phyloP scores from a whole-genome alignment of 2,329 filamentous ascomycete species.

The Hysterium pulicare region DNA sequence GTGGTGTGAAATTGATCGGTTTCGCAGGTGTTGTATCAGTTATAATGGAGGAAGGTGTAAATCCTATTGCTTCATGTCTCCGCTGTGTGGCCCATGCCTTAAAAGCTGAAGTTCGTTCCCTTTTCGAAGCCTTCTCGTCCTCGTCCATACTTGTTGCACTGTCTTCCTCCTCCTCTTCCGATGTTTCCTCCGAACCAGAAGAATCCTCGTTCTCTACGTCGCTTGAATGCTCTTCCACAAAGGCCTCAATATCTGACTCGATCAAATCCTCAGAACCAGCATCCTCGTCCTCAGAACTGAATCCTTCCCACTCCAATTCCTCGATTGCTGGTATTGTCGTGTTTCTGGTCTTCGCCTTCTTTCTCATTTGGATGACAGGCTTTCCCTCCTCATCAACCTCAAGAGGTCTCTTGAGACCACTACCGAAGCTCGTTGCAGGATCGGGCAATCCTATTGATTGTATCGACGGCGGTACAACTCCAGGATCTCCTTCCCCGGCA shows the following conservation, averaged over 20 bases:
- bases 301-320: constrained; percentile 60
- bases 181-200: constrained; percentile 36
- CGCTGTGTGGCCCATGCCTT: constrained; percentile 89
- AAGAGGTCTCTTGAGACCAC: constrained; percentile 82
- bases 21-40: constrained; percentile 39
- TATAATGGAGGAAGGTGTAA: constrained; percentile 48
- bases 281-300: constrained; percentile 49
- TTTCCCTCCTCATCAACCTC: constrained; percentile 75
- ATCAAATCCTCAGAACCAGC: background rate
- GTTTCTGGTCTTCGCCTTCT: constrained; percentile 58
- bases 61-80: constrained; percentile 78
- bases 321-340: constrained; percentile 34
- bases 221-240: constrained; percentile 24
- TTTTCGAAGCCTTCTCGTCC: constrained; percentile 38
- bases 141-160: constrained; percentile 31
- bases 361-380: constrained; percentile 79
- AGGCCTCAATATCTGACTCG: constrained; percentile 4
- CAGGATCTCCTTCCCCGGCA: no score
- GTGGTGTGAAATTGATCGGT: constrained; percentile 63
- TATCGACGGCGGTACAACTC: no score
- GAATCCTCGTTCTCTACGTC: constrained; percentile 18
- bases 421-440: constrained; percentile 51
- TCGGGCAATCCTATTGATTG: no score
- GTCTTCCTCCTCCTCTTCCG: constrained; percentile 31
- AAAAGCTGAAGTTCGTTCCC: constrained; percentile 65